phyloP scores from a whole-genome alignment of 305 asterid genomes.

The Fraxinus velutina region DNA sequence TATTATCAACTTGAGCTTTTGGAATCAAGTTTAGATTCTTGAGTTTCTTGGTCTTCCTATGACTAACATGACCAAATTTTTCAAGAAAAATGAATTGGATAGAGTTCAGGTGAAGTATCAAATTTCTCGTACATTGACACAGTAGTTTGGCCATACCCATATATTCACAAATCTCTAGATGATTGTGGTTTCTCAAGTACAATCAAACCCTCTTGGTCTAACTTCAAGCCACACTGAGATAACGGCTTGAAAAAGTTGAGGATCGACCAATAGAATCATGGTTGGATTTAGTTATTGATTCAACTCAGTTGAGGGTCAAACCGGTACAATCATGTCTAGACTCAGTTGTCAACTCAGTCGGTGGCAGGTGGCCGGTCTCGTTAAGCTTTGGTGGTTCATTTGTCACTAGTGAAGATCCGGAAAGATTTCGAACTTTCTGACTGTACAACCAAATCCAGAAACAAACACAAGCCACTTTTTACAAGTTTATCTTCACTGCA shows the following conservation, averaged over 20 bases:
- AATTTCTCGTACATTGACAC: not conserved
- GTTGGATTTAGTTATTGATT: not conserved
- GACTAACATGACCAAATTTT: not conserved
- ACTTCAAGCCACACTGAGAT: not conserved
- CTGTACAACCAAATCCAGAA: not conserved
- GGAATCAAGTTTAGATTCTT: not conserved
- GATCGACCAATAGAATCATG: not conserved
- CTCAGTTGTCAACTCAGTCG: not conserved
- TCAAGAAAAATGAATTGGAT: too few relatives aligned
- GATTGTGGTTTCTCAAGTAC: not conserved
- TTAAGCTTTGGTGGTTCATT: not conserved
- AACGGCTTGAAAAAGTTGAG: not conserved
- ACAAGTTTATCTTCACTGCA: not conserved
- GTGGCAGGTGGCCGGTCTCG: not conserved
- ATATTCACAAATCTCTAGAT: not conserved
- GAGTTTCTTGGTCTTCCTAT: too few relatives aligned
- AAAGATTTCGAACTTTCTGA: not conserved
- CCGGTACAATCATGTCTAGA: not conserved
- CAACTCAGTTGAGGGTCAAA: not conserved
- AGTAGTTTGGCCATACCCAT: not conserved
- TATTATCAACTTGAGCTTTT: not conserved
- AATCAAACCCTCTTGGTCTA: not conserved
- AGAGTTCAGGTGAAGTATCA: too few relatives aligned
- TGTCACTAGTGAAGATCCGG: not conserved
- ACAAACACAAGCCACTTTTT: not conserved